Base-by-base conservation (phyloP, 2,329 filamentous ascomycete genomes). In the Fonsecaea erecta region DNA sequence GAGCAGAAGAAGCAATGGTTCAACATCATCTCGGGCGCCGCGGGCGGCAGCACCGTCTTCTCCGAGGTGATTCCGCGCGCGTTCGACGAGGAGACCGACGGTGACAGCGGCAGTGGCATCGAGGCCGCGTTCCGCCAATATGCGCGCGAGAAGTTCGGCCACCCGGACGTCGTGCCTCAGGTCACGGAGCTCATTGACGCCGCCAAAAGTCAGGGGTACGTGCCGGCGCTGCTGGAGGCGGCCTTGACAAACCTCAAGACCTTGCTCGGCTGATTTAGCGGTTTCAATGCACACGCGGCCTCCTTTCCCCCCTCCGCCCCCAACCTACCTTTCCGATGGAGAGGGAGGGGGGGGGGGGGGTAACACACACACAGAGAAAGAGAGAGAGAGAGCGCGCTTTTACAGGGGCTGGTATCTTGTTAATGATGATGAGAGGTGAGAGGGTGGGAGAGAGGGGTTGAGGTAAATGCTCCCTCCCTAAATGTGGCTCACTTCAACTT, bases 71-170 rank as follows among this genome's bases (percentile, higher is more conserved):
- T 71, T 26, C 70, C 69, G 4, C 55, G 57, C 16, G 67, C 66
- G 1, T 71, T 71, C 24, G 64, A 55, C 4, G 69, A 70, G 28
- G 12, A 62, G 12, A n/a, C 37, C 16, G n/a, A 2, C 37, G 11
- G 11, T 37, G 37, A 8, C 14, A 11, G n/a, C 37, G 37, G 37
- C 16, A 60, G 66, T 2, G 65, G 65, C 24, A 48, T 56, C n/a
- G 68, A 70, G n/a, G 68, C 67, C 46, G 70, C 64, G 1, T 72
- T 72, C 55, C 65, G 67, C 53, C 69, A 70, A 37, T 72, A 69
- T 52, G 70, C 67, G 8, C 37, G 59, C 21, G 68, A 70, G 30
- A 70, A 64, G 34, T 67, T 70, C 30, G 62, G 64, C 14, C 32
- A 21, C 43, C 30, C 28, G 14, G 43, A 40, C 21, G 12, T 56